Conservation (phyloP, 2,329 filamentous ascomycete genomes). For the Fusarium bactridioides region DNA sequence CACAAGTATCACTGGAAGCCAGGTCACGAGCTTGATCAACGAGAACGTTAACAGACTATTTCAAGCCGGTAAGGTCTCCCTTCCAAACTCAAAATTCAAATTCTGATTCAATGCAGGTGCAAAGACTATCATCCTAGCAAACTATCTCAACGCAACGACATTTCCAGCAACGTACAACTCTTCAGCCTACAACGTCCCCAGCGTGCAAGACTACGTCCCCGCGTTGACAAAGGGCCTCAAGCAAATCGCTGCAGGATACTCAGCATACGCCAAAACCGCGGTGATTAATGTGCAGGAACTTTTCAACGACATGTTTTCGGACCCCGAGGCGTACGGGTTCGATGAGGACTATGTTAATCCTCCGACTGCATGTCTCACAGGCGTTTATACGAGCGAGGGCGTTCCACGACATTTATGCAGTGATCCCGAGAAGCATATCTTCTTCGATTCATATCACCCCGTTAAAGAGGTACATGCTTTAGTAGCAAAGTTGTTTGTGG, state of each 20-base stretch:
- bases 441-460: constrained; percentile 26
- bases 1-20: constrained; percentile 15
- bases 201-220: neutral
- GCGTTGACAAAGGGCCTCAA: constrained; percentile 1
- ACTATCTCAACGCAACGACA: constrained; percentile 5
- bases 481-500: constrained; percentile 8
- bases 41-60: constrained; percentile 4
- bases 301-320: neutral
- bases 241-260: constrained; percentile 9
- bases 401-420: constrained; percentile 17
- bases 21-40: constrained; percentile 13
- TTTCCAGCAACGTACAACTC: constrained; percentile 25
- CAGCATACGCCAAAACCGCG: neutral
- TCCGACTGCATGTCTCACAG: constrained; percentile 16
- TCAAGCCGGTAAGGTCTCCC: neutral
- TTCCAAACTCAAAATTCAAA: rapidly evolving
- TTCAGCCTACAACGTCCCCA: constrained; percentile 1
- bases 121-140: constrained; percentile 11
- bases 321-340: constrained; percentile 1
- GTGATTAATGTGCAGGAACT: constrained; percentile 1
- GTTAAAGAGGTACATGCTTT: constrained; percentile 15
- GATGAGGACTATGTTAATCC: constrained; percentile 14
- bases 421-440: constrained; percentile 18
- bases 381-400: constrained; percentile 13
- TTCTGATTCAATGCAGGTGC: neutral